Evolutionary conservation across 352 stramenopile species (phyloP).

Genomic region (Phytophthora multivora): DNA sequence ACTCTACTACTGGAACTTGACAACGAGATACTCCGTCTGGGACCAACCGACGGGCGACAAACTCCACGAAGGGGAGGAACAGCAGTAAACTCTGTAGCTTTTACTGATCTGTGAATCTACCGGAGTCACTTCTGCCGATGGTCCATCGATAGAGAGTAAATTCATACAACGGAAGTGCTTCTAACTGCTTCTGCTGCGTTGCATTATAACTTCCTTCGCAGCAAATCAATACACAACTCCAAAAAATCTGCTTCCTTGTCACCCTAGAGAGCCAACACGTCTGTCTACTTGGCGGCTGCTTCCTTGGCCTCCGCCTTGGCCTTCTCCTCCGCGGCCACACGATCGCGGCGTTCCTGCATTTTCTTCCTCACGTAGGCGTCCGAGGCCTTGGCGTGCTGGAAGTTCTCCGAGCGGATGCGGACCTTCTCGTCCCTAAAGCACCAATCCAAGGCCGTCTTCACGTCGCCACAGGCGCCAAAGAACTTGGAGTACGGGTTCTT

Average conservation of each 20-base stretch:
- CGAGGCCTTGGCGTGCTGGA: slow-evolving; percentile 66
- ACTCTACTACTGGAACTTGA: slow-evolving; percentile 90
- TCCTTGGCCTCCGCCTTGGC: slow-evolving; percentile 12
- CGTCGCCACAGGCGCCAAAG: slow-evolving; percentile 68
- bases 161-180: slow-evolving; percentile 10
- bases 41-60: slow-evolving; percentile 65
- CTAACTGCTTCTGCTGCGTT: slow-evolving; percentile 17
- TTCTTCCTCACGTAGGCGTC: slow-evolving; percentile 78
- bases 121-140: neutral
- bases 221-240: slow-evolving; percentile 19
- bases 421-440: slow-evolving; percentile 83
- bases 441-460: slow-evolving; percentile 77
- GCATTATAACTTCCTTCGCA: slow-evolving; percentile 20
- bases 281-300: slow-evolving; percentile 13
- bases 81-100: slow-evolving; percentile 24
- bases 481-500: slow-evolving; percentile 83
- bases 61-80: slow-evolving; percentile 56
- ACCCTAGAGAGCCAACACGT: neutral
- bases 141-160: slow-evolving; percentile 23
- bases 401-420: slow-evolving; percentile 63
- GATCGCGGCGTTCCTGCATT: slow-evolving; percentile 73
- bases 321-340: slow-evolving; percentile 33
- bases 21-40: slow-evolving; percentile 83
- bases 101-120: no score
- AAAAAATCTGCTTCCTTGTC: slow-evolving; percentile 1